Evolutionary conservation across 495 filamentous ascomycete genomes (phyloP).

Genomic region (Apiosordaria backusii): DNA sequence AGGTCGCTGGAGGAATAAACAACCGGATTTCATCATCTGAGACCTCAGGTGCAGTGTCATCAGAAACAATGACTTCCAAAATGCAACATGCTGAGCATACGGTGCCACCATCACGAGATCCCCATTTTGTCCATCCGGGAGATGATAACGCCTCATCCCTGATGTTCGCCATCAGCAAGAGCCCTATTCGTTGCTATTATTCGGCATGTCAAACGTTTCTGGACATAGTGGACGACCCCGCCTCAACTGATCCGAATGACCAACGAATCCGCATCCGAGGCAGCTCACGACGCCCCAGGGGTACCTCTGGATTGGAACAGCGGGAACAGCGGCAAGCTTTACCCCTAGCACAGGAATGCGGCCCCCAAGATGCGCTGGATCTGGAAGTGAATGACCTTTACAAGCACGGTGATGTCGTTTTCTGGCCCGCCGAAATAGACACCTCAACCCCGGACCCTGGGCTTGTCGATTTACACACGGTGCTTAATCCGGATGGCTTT

Average conservation of each 20-base stretch:
- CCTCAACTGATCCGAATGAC: constrained; percentile 31
- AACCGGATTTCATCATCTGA: background rate
- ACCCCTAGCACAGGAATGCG: background rate
- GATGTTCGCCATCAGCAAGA: constrained; percentile 55
- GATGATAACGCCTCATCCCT: constrained; percentile 38
- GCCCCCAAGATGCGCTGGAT: constrained; percentile 21
- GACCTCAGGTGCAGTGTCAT: background rate
- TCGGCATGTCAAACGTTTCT: constrained; percentile 56
- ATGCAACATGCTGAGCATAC: background rate
- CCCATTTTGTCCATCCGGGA: constrained; percentile 31
- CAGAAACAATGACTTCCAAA: constrained; percentile 5
- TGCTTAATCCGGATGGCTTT: constrained; percentile 56
- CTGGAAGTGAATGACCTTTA: constrained; percentile 42
- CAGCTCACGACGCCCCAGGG: constrained; percentile 42
- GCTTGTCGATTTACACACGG: constrained; percentile 44
- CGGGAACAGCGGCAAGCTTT: constrained; percentile 29
- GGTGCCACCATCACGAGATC: constrained; percentile 13
- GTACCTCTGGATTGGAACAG: constrained; percentile 42
- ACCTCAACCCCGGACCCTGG: constrained; percentile 27
- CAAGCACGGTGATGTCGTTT: constrained; percentile 45
- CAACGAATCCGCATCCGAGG: constrained; percentile 34
- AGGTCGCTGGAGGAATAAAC: background rate
- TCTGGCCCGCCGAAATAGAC: constrained; percentile 58
- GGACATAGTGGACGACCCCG: constrained; percentile 62
- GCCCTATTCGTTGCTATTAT: constrained; percentile 59